Evolutionary conservation across 805 yeast genomes (phyloP).

Genomic region (Barnettozyma vustinii): DNA sequence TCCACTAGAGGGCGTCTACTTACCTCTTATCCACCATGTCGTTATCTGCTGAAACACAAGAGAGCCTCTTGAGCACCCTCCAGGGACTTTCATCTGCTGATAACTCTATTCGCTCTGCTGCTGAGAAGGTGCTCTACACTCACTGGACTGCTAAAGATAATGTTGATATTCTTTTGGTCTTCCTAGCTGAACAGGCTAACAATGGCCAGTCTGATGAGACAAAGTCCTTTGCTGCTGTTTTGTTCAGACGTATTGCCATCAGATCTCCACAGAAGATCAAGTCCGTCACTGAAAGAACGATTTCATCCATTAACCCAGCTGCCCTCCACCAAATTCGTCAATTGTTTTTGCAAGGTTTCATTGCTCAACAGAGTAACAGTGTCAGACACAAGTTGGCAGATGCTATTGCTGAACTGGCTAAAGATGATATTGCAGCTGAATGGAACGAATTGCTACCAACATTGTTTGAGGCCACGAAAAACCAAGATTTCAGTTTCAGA

Average conservation of each 20-base stretch:
- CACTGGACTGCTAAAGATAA: slow-evolving; percentile 71
- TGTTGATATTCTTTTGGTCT: slow-evolving; percentile 66
- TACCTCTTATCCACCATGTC: slow-evolving; percentile 25
- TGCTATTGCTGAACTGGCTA: slow-evolving; percentile 89
- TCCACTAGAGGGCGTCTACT: not conserved
- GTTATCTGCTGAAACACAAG: slow-evolving; percentile 59
- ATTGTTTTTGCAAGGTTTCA: slow-evolving; percentile 68
- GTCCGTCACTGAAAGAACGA: slow-evolving; percentile 68
- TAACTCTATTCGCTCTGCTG: slow-evolving; percentile 66
- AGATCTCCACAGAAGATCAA: slow-evolving; percentile 66
- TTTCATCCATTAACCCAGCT: slow-evolving; percentile 59
- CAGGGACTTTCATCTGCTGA: slow-evolving; percentile 74
- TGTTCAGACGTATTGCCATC: slow-evolving; percentile 82
- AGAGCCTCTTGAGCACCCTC: slow-evolving; percentile 49
- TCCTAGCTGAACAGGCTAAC: slow-evolving; percentile 76
- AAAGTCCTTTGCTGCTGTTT: slow-evolving; percentile 75
- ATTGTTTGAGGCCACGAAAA: slow-evolving; percentile 58
- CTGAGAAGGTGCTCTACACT: slow-evolving; percentile 66
- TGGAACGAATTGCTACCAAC: slow-evolving; percentile 84
- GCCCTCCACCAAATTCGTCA: slow-evolving; percentile 59
- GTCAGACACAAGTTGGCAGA: slow-evolving; percentile 91
- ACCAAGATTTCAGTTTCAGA: slow-evolving; percentile 59
- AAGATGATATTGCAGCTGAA: slow-evolving; percentile 47
- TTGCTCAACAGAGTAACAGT: slow-evolving; percentile 58
- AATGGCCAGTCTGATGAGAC: slow-evolving; percentile 53